phyloP scores from a whole-genome alignment of 352 stramenopile genomes.

The Saprolegnia diclina region DNA sequence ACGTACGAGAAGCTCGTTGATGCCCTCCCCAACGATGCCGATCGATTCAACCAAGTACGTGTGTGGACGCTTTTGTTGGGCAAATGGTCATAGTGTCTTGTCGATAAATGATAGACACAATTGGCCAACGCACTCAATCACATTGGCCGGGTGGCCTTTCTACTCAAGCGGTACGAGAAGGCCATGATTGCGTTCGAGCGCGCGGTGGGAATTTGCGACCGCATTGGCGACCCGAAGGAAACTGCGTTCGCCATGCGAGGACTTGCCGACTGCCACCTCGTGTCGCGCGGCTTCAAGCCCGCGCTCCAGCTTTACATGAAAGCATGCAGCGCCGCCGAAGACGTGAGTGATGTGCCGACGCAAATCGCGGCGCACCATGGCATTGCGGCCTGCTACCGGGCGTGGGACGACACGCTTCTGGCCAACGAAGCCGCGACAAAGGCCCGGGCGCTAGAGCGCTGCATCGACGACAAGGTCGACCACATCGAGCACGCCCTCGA shows the following conservation, averaged over 20 bases:
- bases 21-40: slow-evolving; percentile 28
- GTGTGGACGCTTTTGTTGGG: too few relatives aligned
- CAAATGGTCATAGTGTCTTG: too few relatives aligned
- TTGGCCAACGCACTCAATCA: slow-evolving; percentile 39
- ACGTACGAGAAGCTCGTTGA: slow-evolving; percentile 42
- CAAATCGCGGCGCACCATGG: slow-evolving; percentile 30
- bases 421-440: slow-evolving; percentile 53
- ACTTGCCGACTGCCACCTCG: slow-evolving; percentile 13
- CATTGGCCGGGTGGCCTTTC: slow-evolving; percentile 39
- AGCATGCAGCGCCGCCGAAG: background rate
- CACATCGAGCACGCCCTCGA: slow-evolving; percentile 60
- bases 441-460: slow-evolving; percentile 23
- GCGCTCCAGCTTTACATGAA: slow-evolving; percentile 16
- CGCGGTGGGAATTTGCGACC: slow-evolving; percentile 40
- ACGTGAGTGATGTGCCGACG: slow-evolving; percentile 10
- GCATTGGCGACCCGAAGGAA: slow-evolving; percentile 32
- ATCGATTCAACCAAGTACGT: slow-evolving; percentile 41
- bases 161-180: slow-evolving; percentile 52
- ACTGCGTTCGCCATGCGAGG: background rate
- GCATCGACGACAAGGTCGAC: slow-evolving; percentile 26
- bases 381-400: slow-evolving; percentile 50
- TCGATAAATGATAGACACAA: slow-evolving; percentile 32
- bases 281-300: background rate
- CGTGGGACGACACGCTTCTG: slow-evolving; percentile 42
- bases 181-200: slow-evolving; percentile 31